phyloP scores from a whole-genome alignment of 768 basidiomycete genomes.

The Trametopsis cervina region DNA sequence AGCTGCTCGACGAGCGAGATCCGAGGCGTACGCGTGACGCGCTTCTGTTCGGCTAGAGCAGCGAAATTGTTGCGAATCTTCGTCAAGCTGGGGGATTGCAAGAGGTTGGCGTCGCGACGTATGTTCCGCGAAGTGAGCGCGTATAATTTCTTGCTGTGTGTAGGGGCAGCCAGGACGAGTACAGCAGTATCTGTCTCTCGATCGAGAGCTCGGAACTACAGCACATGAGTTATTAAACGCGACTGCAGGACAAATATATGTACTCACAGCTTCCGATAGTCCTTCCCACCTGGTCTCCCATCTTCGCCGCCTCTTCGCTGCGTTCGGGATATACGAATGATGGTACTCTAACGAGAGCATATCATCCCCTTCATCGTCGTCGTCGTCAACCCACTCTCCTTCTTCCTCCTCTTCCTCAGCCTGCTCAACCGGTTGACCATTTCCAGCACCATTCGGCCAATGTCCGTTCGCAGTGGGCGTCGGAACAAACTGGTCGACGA shows the following conservation, averaged over 20 bases:
- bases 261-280: slow-evolving; percentile 60
- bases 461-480: slow-evolving; percentile 17
- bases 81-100: slow-evolving; percentile 41
- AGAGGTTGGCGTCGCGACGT: slow-evolving; percentile 44
- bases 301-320: slow-evolving; percentile 59
- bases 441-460: slow-evolving; percentile 28
- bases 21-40: slow-evolving; percentile 37
- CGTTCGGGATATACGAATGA: slow-evolving; percentile 57
- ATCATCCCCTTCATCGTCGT: slow-evolving; percentile 61
- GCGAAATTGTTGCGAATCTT: slow-evolving; percentile 53
- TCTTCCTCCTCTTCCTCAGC: slow-evolving; percentile 31
- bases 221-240: slow-evolving; percentile 2
- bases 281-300: slow-evolving; percentile 78
- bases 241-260: slow-evolving; percentile 7
- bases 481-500: slow-evolving; percentile 16
- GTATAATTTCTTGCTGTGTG: slow-evolving; percentile 63
- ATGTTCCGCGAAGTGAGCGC: slow-evolving; percentile 61
- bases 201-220: slow-evolving; percentile 71
- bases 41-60: slow-evolving; percentile 50
- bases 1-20: slow-evolving; percentile 42
- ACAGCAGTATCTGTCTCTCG: slow-evolving; percentile 77
- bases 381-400: slow-evolving; percentile 69
- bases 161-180: slow-evolving; percentile 66
- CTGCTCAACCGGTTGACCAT: slow-evolving; percentile 29
- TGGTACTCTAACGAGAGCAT: slow-evolving; percentile 72